Conservation (phyloP, 2,329 filamentous ascomycete species). For the Furcasterigmium furcatum region DNA sequence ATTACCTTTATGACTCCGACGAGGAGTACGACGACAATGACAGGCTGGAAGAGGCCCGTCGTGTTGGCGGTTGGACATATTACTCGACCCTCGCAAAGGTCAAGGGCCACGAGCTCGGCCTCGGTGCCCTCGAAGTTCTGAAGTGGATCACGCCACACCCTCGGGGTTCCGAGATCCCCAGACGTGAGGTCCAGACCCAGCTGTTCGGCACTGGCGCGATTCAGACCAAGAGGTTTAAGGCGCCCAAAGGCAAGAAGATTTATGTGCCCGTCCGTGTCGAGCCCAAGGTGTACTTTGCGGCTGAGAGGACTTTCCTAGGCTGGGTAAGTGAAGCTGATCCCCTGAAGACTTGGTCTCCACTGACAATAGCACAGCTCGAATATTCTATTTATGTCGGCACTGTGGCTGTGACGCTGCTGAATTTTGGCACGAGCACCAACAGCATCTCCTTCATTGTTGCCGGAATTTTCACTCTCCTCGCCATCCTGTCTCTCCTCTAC, state of each 20-base stretch:
- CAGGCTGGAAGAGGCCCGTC: slow-evolving; percentile 72
- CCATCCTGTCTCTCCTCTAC: slow-evolving; percentile 76
- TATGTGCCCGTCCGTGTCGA: slow-evolving; percentile 95
- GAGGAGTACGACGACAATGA: slow-evolving; percentile 76
- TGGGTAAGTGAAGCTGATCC: slow-evolving; percentile 61
- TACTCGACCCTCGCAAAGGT: slow-evolving; percentile 55
- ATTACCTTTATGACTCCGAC: slow-evolving; percentile 89
- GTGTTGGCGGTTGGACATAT: slow-evolving; percentile 75
- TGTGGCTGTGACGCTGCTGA: slow-evolving; percentile 79
- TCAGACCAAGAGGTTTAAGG: slow-evolving; percentile 60
- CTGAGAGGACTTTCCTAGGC: slow-evolving; percentile 90
- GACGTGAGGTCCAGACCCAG: slow-evolving; percentile 49
- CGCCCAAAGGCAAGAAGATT: slow-evolving; percentile 83
- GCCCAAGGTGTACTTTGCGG: slow-evolving; percentile 96
- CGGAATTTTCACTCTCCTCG: slow-evolving; percentile 78
- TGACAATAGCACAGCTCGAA: slow-evolving; percentile 61
- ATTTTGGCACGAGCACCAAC: slow-evolving; percentile 65
- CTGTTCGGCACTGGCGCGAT: slow-evolving; percentile 55
- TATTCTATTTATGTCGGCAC: slow-evolving; percentile 93
- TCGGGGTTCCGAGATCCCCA: slow-evolving; percentile 51
- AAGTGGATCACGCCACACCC: slow-evolving; percentile 54
- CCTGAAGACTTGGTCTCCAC: slow-evolving; percentile 12
- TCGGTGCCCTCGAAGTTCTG: slow-evolving; percentile 38
- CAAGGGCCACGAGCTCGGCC: slow-evolving; percentile 39
- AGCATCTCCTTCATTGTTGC: slow-evolving; percentile 64